phyloP scores from a whole-genome alignment of 768 basidiomycete genomes.

The Serendipita sp. region DNA sequence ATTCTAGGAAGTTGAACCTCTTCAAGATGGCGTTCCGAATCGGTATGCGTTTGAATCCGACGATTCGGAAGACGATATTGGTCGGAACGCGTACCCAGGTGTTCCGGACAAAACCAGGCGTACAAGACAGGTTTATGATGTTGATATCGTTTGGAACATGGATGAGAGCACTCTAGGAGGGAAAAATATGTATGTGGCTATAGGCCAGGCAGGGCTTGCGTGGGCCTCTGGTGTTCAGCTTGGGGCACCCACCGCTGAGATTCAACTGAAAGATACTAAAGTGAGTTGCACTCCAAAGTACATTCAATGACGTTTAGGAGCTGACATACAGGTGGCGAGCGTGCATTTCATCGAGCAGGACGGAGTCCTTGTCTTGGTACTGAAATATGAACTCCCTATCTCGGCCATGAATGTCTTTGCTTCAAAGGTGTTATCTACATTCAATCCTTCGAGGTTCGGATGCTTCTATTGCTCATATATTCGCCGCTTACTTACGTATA shows the following conservation, averaged over 20 bases:
- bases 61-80: slow-evolving; percentile 4
- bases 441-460: neutral
- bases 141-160: neutral
- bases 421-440: neutral
- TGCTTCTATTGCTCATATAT: neutral
- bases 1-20: slow-evolving; percentile 1
- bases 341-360: neutral
- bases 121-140: neutral
- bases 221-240: neutral
- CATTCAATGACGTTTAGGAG: neutral
- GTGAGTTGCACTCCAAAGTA: neutral
- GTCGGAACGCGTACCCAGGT: neutral
- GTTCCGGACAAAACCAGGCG: neutral
- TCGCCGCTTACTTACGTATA: neutral
- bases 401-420: neutral
- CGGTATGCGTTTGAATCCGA: slow-evolving; percentile 4
- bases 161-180: neutral
- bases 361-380: neutral
- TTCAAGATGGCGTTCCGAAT: neutral
- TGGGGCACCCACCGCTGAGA: neutral
- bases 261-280: neutral
- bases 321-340: neutral
- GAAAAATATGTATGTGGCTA: neutral
- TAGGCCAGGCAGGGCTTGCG: neutral
- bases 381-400: neutral